Evolutionary conservation across 805 yeast genomes (phyloP), one percentile per base, ranked within the genome.

Genomic region (Yamadazyma sp.): DNA sequence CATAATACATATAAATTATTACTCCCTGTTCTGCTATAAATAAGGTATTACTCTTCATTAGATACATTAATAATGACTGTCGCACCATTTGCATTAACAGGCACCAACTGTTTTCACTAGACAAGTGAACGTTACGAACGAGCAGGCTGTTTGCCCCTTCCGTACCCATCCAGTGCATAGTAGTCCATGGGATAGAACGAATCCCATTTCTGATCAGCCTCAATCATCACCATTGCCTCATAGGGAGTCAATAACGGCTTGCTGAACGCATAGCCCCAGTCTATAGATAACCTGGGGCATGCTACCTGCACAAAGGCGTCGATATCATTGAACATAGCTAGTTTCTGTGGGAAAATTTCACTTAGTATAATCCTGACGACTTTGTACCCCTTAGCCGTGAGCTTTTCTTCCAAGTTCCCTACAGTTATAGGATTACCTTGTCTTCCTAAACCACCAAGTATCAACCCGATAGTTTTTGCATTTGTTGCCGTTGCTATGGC

Each of bases 291-390:
- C 52, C 99, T 71, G 0, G 99, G 99, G 57, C 99, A 93, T 0
- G 99, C 99, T 3, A 93, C 95, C 61, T 93, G 99, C 10, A 93
- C 85, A 71, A 93, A 93, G 2, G 90, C 95, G 60, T 93, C 99
- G 12, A 91, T 78, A 52, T 87, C 93, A 51, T 87, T 90, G 61
- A 93, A 93, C 82, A 85, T 83, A 8, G 96, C 82, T 24, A 93
- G 67, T 51, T 93, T 93, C 36, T 80, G 84, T 0, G 99, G 99
- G 62, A 93, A 90, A 13, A 93, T 88, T 59, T 93, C 99, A 39
- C 95, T 84, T 11, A 93, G 60, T 23, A 93, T 80, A 38, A 93
- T 88, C 57, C 86, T 81, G 1, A 87, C 86, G 2, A 85, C 87
- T 8, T 73, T 74, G 35, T 77, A 75, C 0, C 93, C 95, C 15